Percentiles rank a stretch among this genome's conserved stretches.
Conservation (phyloP, 495 filamentous ascomycete species). For the Talaromyces wortmannii region DNA sequence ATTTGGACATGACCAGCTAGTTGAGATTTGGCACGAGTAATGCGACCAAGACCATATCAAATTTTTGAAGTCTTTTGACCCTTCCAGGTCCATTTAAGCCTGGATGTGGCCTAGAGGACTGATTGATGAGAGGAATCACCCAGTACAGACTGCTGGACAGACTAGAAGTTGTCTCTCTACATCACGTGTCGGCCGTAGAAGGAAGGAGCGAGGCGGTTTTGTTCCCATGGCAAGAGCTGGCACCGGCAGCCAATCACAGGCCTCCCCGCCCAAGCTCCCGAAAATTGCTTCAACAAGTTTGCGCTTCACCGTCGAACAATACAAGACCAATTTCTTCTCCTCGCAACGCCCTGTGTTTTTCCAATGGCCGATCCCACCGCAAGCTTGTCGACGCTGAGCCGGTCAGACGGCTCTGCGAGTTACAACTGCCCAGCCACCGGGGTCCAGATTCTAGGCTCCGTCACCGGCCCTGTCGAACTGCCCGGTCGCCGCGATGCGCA, state of each 20-base stretch:
- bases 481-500: slow-evolving; percentile 68
- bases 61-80: no score
- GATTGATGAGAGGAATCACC: no score
- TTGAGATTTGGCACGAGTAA: no score
- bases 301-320: neutral
- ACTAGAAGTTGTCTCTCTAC: no score
- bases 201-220: neutral
- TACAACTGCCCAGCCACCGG: slow-evolving; percentile 63
- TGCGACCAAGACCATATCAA: no score
- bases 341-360: neutral
- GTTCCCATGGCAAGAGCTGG: neutral
- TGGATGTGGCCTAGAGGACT: no score
- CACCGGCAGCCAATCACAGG: neutral
- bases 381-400: slow-evolving; percentile 48
- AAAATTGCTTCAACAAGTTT: neutral
- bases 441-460: slow-evolving; percentile 74
- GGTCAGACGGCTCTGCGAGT: slow-evolving; percentile 82
- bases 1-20: no score
- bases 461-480: slow-evolving; percentile 91
- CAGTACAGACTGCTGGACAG: no score
- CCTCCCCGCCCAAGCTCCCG: neutral
- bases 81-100: no score
- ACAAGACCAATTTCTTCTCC: neutral
- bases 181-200: neutral
- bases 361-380: slow-evolving; percentile 32